Conservation (phyloP, 306 rosid species). For the Bauhinia variegata region DNA sequence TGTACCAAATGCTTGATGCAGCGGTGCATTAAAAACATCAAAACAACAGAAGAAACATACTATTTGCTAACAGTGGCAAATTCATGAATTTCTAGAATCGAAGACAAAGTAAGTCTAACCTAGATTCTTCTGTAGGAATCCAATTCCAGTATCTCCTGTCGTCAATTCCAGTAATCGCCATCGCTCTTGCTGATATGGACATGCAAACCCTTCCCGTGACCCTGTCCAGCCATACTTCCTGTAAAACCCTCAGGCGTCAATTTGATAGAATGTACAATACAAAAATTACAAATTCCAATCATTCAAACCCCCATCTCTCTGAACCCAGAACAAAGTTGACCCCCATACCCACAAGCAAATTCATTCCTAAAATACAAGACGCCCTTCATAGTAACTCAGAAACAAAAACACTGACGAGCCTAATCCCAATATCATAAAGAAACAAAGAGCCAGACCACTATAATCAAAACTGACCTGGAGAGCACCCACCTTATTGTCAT, state of each 20-base stretch:
- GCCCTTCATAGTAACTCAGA: background rate
- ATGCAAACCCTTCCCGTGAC: constrained; percentile 67
- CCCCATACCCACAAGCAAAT: background rate
- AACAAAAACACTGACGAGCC: background rate
- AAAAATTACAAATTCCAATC: constrained; percentile 15
- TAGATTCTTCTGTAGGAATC: constrained; percentile 92
- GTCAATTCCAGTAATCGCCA: constrained; percentile 89
- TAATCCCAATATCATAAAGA: background rate
- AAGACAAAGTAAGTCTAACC: constrained; percentile 43
- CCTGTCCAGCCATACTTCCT: constrained; percentile 86
- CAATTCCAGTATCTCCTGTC: constrained; percentile 90
- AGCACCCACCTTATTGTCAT: constrained; percentile 66
- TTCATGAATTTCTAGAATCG: too few species aligned
- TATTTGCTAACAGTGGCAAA: too few species aligned
- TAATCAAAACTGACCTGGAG: background rate
- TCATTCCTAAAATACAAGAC: background rate
- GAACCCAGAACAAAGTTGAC: constrained; percentile 25
- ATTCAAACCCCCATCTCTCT: constrained; percentile 35
- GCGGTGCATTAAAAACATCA: background rate
- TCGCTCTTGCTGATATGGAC: constrained; percentile 74
- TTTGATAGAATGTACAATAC: background rate
- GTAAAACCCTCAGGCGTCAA: constrained; percentile 40
- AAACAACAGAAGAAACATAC: too few species aligned
- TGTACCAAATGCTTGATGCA: constrained; percentile 13
- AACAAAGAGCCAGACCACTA: background rate